Evolutionary conservation across 140 eudicot genomes (phyloP).

Genomic region (Cichorium intybus): DNA sequence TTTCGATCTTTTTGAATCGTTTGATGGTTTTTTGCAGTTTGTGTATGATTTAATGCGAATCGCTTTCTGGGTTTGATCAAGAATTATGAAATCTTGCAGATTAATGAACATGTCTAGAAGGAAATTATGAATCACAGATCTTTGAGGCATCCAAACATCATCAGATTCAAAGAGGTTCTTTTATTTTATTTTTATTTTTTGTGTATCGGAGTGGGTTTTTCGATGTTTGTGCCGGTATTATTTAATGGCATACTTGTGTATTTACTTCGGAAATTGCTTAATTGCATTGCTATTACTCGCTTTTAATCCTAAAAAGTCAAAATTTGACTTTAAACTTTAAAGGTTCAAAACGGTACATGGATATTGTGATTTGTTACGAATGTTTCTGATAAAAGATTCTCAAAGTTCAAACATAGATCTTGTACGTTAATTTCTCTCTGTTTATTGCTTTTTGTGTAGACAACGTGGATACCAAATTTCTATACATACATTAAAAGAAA

Average conservation of each 20-base stretch:
- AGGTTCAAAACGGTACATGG: background rate
- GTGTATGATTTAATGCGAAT: conserved; percentile 1
- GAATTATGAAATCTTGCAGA: conserved; percentile 42
- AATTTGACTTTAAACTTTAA: conserved; percentile 9
- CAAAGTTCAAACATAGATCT: background rate
- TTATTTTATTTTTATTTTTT: background rate
- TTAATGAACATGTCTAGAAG: conserved; percentile 89
- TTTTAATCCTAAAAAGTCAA: conserved; percentile 13
- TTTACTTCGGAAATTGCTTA: background rate
- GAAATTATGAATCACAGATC: conserved; percentile 88
- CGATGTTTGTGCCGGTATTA: background rate
- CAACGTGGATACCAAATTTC: background rate
- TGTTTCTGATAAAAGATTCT: too few relatives aligned
- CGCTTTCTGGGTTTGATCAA: conserved; percentile 3
- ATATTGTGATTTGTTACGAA: background rate
- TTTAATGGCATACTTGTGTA: background rate
- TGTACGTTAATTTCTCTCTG: background rate
- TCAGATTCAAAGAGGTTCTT: conserved; percentile 85
- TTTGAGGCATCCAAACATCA: conserved; percentile 79
- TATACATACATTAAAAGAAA: background rate
- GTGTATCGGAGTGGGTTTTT: background rate
- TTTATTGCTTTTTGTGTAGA: background rate
- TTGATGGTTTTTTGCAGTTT: background rate
- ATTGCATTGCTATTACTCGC: background rate
- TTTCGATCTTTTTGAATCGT: background rate